These are phyloP conservation scores for Huntiella abstrusa DNA, from an alignment of 2,329 filamentous ascomycete species.

Conservation along the genomic window DNA sequence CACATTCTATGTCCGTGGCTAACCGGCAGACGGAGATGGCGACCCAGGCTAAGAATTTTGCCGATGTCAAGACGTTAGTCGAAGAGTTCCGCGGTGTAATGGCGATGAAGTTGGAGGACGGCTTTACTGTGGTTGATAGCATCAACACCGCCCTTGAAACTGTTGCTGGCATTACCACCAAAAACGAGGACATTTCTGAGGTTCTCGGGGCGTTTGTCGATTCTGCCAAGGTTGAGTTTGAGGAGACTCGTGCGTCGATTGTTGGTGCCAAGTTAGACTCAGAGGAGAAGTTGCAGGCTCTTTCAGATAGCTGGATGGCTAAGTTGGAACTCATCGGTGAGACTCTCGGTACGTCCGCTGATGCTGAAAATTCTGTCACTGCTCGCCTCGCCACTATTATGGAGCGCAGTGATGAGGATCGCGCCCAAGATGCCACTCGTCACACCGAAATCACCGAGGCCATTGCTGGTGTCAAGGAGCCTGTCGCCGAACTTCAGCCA, in stretches of 20 bases:
- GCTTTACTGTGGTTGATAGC: conserved; percentile 50
- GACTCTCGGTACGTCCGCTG: conserved; percentile 68
- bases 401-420: conserved; percentile 54
- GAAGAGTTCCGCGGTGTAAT: conserved; percentile 62
- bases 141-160: conserved; percentile 24
- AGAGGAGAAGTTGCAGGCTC: conserved; percentile 54
- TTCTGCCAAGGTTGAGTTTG: conserved; percentile 68
- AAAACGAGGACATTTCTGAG: conserved; percentile 37
- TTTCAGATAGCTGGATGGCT: conserved; percentile 31
- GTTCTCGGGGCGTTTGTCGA: conserved; percentile 55
- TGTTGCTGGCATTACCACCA: conserved; percentile 24
- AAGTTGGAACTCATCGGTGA: conserved; percentile 32
- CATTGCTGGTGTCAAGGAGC: conserved; percentile 53
- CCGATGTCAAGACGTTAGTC: conserved; percentile 58
- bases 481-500: conserved; percentile 68
- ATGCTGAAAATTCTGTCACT: conserved; percentile 60
- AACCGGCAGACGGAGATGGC: conserved; percentile 71
- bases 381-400: conserved; percentile 43
- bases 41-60: conserved; percentile 57
- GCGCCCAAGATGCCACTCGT: conserved; percentile 54
- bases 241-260: conserved; percentile 64
- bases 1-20: conserved; percentile 62
- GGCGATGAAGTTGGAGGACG: conserved; percentile 58
- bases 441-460: conserved; percentile 59
- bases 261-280: conserved; percentile 66